Base-by-base conservation (phyloP, 148 eudicot species). In the Fallopia convolvulus region DNA sequence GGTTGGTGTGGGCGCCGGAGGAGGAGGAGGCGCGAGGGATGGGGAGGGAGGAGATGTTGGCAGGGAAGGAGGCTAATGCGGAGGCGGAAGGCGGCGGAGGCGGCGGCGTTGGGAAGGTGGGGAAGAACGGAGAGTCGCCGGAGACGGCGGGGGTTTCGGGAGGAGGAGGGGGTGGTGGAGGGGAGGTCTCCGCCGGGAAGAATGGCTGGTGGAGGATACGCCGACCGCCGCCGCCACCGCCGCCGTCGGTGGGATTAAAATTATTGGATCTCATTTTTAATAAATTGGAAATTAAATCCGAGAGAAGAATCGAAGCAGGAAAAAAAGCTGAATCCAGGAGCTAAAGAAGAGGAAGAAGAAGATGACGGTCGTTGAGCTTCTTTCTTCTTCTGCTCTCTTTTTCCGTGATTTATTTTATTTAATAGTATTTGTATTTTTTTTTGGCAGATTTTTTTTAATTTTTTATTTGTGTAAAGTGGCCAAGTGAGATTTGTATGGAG, bases 191-290 rank as follows among this genome's bases (percentile, higher is more conserved):
- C 20, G 70, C 75, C 0, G 98, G 94, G 81, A 90, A 86, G 77
- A 90, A 90, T 0, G 99, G 99, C 65, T 94, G 88, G 84, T 94
- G 99, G 83, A 94, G 97, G 76, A 77, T 81, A 5, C 95, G 96
- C 79, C 96, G 97, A 13, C 40, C 17, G 15, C 70, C 70, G 36
- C 39, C 42, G 42, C 36, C 42, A 20, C 36, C 17, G 40, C 2
- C 20, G 70, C 0, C 70, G 40, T 0, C 70, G 40, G 1, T 3
- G 39, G 39, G 39, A 3, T 60, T 60, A 47, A 47, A 14, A 65
- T 30, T 4, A 13, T 33, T 6, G 42, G 72, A 68, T 3, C 36
- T 68, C 72, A 68, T 68, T 2, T 21, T 21, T 26, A 26, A 26
- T 26, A 26, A 26, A 26, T 26, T 26, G 30, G 30, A 26, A 26